Conservation (phyloP, 306 rosid genomes). For the Pterocarpus santalinus region DNA sequence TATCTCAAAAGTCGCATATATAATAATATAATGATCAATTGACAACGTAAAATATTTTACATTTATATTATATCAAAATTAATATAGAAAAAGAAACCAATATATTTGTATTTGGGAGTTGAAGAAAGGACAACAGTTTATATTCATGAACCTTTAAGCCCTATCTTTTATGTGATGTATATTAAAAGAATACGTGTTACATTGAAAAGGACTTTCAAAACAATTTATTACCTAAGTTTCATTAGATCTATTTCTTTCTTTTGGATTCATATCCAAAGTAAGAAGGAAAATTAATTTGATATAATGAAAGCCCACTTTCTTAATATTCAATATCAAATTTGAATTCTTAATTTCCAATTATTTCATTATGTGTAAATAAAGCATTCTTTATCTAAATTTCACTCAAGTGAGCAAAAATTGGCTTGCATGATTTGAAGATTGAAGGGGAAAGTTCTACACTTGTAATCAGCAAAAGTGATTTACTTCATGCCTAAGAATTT, state of each 20-base stretch:
- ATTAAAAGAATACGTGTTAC: too few relatives aligned
- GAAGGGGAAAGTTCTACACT: conserved; percentile 16
- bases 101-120: too few relatives aligned
- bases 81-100: too few relatives aligned
- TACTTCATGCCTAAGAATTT: conserved; percentile 47
- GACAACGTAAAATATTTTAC: too few relatives aligned
- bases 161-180: too few relatives aligned
- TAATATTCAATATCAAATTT: conserved; percentile 20
- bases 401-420: conserved; percentile 17
- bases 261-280: conserved; percentile 9
- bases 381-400: conserved; percentile 28
- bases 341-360: conserved; percentile 40
- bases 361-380: conserved; percentile 36
- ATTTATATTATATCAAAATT: too few relatives aligned
- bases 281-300: not conserved
- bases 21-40: too few relatives aligned
- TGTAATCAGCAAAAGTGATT: not conserved
- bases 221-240: not conserved
- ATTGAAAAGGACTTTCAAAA: too few relatives aligned
- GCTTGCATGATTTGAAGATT: conserved; percentile 28
- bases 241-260: not conserved
- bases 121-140: too few relatives aligned
- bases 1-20: too few relatives aligned
- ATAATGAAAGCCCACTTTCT: not conserved
- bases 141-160: too few relatives aligned